phyloP scores from a whole-genome alignment of 176 grass and related monocot genomes.

The Saccharum officinarum region DNA sequence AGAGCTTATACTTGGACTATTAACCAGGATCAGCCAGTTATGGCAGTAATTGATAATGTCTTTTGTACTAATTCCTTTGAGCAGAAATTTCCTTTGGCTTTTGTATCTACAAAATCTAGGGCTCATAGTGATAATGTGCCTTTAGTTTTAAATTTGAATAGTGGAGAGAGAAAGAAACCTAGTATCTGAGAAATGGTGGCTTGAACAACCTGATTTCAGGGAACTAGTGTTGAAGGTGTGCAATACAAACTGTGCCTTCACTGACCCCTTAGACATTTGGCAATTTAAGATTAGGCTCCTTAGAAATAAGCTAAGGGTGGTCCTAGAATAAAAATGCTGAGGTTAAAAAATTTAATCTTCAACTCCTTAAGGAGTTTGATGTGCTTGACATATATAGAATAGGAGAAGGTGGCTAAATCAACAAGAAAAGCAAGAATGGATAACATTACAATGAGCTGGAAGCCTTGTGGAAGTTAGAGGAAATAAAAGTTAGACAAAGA shows the following conservation, averaged over 20 bases:
- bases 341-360: rapidly evolving
- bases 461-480: background rate
- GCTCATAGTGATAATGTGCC: background rate
- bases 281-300: background rate
- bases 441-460: rapidly evolving
- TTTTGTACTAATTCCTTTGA: background rate
- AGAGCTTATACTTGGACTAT: background rate
- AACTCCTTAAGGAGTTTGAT: background rate
- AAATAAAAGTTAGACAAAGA: background rate
- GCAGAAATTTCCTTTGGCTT: rapidly evolving
- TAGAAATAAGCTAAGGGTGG: background rate
- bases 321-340: rapidly evolving
- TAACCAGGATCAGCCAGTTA: background rate
- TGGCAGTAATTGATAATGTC: background rate
- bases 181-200: background rate
- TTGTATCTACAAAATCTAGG: background rate
- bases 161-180: rapidly evolving
- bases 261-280: background rate
- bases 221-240: rapidly evolving
- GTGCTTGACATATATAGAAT: rapidly evolving
- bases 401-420: rapidly evolving
- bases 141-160: rapidly evolving
- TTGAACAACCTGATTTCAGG: background rate
- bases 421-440: rapidly evolving
- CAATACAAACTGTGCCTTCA: rapidly evolving